A percentile compares a stretch with the other conserved stretches of the same genome.
phyloP scores from a whole-genome alignment of 345 rosid species.

The Salix arbutifolia region DNA sequence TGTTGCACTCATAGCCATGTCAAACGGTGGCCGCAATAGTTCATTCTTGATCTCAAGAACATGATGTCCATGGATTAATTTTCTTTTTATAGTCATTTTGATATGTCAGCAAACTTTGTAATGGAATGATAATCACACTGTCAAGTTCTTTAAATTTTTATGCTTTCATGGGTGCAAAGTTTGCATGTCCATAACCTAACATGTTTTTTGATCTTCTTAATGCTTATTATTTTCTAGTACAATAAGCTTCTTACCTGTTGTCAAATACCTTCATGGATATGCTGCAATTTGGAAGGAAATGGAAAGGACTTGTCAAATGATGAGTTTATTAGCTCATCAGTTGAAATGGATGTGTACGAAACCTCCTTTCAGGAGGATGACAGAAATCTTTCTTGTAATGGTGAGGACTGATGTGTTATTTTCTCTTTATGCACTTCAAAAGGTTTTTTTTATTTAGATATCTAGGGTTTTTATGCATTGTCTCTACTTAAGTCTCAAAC shows the following conservation, averaged over 20 bases:
- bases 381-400: conserved; percentile 36
- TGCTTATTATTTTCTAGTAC: conserved; percentile 38
- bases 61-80: neutral
- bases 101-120: neutral
- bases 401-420: conserved; percentile 29
- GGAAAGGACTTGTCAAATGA: conserved; percentile 44
- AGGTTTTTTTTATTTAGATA: neutral
- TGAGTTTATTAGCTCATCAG: conserved; percentile 47
- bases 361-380: conserved; percentile 29
- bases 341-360: conserved; percentile 92
- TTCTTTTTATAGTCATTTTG: neutral
- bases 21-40: neutral
- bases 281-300: conserved; percentile 75
- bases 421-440: neutral
- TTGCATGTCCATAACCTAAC: conserved; percentile 5
- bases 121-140: neutral
- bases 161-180: neutral
- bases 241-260: conserved; percentile 67
- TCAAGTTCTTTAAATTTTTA: neutral
- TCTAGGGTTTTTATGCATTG: neutral
- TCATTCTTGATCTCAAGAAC: neutral
- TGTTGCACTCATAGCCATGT: neutral
- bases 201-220: conserved; percentile 9
- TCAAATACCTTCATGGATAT: conserved; percentile 82
- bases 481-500: neutral